Evolutionary conservation across 306 rosid genomes (phyloP), one percentile per base, ranked within the genome.

Genomic region (Pachyrhizus erosus): DNA sequence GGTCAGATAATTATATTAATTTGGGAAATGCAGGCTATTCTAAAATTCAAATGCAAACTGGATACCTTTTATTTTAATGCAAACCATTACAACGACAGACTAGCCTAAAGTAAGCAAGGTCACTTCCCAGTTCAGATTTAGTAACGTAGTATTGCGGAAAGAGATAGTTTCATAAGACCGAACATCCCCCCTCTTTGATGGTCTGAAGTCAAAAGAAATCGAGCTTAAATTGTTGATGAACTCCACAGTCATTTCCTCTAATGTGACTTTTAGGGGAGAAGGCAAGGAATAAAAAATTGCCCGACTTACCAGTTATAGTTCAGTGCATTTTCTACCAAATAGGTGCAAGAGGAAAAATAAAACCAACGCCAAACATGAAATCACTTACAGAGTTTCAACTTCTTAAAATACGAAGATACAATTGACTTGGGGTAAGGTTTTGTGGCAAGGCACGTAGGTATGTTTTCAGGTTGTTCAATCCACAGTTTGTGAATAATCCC

Each of bases 341-440:
- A 34, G 3, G n/a, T 15, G 55, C 21, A 37, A 18, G 20, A 4
- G 67, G 14, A 26, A 52, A 26, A 49, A 4, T 1, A 9, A 5
- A 14, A 20, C 18, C 24, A 64, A 42, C 23, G 31, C 33, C 23
- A 39, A 49, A 4, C n/a, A 23, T 18, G 67, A 66, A 71, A 83
- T 94, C 86, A 91, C 91, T 91, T 92, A 49, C 96, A 94, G 79
- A 92, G 97, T 86, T 92, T 94, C 84, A 92, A 84, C 91, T 90
- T 94, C 85, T 88, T 89, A 39, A 94, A 92, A 78, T 85, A 89
- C 1, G 93, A 42, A 1, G 93, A 90, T 73, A 90, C 83, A 13
- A 74, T 7, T 26, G 97, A 90, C 61, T 90, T 94, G 58, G 93
- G 97, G 83, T 92, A 92, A 3, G 97, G 98, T 72, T 91, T 91